Evolutionary conservation across 306 rosid genomes (phyloP).

Genomic region (Lablab purpureus): DNA sequence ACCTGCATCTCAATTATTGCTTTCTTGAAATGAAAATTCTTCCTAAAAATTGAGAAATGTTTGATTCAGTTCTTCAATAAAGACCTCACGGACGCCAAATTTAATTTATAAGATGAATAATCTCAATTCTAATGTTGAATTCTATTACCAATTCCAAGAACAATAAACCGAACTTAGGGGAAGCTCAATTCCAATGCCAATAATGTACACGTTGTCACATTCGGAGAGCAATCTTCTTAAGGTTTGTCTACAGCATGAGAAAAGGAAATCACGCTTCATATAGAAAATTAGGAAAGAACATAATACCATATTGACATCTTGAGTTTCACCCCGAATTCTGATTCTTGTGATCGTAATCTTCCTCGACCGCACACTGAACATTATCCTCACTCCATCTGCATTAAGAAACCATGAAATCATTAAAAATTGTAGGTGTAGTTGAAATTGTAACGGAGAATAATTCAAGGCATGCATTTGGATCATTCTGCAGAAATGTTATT

Average conservation of each 20-base stretch:
- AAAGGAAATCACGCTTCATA: constrained; percentile 43
- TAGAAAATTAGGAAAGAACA: constrained; percentile 21
- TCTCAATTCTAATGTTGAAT: constrained; percentile 19
- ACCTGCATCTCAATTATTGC: constrained; percentile 8
- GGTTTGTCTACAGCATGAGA: constrained; percentile 42
- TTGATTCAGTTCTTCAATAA: constrained; percentile 1
- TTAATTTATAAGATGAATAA: constrained; percentile 14
- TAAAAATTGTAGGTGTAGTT: constrained; percentile 18
- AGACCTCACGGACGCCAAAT: not conserved
- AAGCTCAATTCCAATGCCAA: constrained; percentile 44
- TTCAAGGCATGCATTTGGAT: not conserved
- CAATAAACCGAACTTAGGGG: not conserved
- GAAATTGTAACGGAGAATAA: constrained; percentile 11
- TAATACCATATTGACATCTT: constrained; percentile 33
- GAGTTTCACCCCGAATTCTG: constrained; percentile 32
- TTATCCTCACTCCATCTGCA: constrained; percentile 61
- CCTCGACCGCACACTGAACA: constrained; percentile 24
- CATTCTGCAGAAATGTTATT: not conserved
- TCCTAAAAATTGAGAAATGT: not conserved
- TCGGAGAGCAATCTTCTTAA: constrained; percentile 37
- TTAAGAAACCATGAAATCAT: constrained; percentile 33
- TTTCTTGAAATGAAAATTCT: not conserved
- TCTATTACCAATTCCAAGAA: constrained; percentile 29
- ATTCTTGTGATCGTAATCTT: constrained; percentile 40
- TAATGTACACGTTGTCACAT: constrained; percentile 36